Conservation (phyloP, 2,329 filamentous ascomycete genomes). For the Fonsecaea erecta region DNA sequence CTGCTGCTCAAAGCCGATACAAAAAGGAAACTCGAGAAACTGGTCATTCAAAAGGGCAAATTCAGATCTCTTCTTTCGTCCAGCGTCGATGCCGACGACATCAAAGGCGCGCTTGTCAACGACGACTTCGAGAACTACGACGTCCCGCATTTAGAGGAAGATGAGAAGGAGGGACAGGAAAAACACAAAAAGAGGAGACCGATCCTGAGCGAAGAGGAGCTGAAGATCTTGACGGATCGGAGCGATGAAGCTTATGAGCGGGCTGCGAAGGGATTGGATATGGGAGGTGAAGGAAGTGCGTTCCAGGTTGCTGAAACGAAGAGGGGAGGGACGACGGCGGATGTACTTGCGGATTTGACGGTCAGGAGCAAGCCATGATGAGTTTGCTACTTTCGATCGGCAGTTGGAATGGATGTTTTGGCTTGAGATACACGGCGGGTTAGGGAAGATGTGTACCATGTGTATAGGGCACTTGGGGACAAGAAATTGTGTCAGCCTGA, state of each 20-base stretch:
- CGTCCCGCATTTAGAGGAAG: slow-evolving; percentile 43
- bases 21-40: slow-evolving; percentile 88
- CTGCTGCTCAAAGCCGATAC: slow-evolving; percentile 85
- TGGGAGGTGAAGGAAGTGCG: slow-evolving; percentile 60
- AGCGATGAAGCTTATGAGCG: slow-evolving; percentile 68
- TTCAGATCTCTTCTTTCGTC: slow-evolving; percentile 69
- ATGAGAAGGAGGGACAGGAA: slow-evolving; percentile 36
- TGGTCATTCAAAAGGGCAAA: slow-evolving; percentile 92
- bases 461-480: background rate
- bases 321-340: slow-evolving; percentile 47
- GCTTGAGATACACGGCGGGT: background rate
- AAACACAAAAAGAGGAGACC: slow-evolving; percentile 38
- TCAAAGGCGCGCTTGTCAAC: slow-evolving; percentile 38
- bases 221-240: slow-evolving; percentile 79
- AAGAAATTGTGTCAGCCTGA: background rate
- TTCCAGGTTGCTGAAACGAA: slow-evolving; percentile 85
- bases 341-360: slow-evolving; percentile 37
- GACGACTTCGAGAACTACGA: slow-evolving; percentile 69
- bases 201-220: slow-evolving; percentile 74
- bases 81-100: slow-evolving; percentile 29
- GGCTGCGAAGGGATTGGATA: slow-evolving; percentile 78
- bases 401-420: background rate
- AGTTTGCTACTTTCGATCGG: background rate
- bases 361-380: slow-evolving; percentile 23
- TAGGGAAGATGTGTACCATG: background rate